phyloP scores from a whole-genome alignment of 2,329 filamentous ascomycete genomes.

The Conoideocrella luteorostrata region DNA sequence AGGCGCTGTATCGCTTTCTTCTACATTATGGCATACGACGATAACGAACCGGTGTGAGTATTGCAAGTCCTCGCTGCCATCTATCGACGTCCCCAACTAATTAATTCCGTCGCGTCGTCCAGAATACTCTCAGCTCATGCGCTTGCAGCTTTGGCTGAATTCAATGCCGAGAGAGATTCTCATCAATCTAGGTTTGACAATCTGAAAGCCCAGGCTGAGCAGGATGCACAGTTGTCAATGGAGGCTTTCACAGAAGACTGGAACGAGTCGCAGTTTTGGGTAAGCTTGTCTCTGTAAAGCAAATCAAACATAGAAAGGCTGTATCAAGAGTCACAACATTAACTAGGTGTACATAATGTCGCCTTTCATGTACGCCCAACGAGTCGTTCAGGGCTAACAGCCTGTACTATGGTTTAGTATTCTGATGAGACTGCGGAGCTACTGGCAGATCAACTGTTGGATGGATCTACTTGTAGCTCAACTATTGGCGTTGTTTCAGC shows the following conservation, averaged over 20 bases:
- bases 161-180: slow-evolving; percentile 66
- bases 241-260: slow-evolving; percentile 72
- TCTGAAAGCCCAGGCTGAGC: slow-evolving; percentile 56
- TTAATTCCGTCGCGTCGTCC: slow-evolving; percentile 7
- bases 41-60: slow-evolving; percentile 45
- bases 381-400: not conserved
- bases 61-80: not conserved
- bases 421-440: slow-evolving; percentile 62
- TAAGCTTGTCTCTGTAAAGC: slow-evolving; percentile 37
- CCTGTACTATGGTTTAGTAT: slow-evolving; percentile 45
- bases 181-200: slow-evolving; percentile 61
- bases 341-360: no score
- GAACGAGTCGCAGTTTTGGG: slow-evolving; percentile 82
- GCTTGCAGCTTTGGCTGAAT: slow-evolving; percentile 63
- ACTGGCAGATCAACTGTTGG: slow-evolving; percentile 59
- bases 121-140: slow-evolving; percentile 57
- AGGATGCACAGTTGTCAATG: slow-evolving; percentile 49
- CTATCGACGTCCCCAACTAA: no score
- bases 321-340: no score
- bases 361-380: not conserved
- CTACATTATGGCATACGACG: slow-evolving; percentile 23
- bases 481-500: slow-evolving; percentile 65
- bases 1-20: not conserved
- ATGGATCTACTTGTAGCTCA: slow-evolving; percentile 49
- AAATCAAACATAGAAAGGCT: no score